These are phyloP conservation scores for Camelina hispida DNA, from an alignment of 345 rosid species.

Conservation along the genomic window DNA sequence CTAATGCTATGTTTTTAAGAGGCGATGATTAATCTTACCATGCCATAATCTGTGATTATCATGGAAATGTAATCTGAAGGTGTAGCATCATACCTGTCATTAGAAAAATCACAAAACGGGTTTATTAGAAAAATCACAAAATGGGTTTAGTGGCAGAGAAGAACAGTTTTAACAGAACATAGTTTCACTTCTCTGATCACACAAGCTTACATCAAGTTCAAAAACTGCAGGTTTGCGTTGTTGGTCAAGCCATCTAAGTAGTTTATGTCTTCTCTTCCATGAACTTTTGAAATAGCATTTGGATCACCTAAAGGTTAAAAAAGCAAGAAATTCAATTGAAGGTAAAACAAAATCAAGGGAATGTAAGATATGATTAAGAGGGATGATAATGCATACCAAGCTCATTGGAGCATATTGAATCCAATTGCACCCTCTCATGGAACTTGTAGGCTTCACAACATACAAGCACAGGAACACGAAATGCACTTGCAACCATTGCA, in stretches of 20 bases:
- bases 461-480: constrained; percentile 80
- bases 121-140: too few species aligned
- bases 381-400: constrained; percentile 63
- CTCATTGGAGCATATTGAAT: constrained; percentile 94
- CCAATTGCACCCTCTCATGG: constrained; percentile 94
- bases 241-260: constrained; percentile 60
- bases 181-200: neutral
- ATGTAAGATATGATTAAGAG: neutral
- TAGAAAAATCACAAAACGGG: constrained; percentile 11
- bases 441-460: constrained; percentile 98
- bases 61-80: constrained; percentile 91
- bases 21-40: constrained; percentile 59
- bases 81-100: constrained; percentile 86
- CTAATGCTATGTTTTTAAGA: neutral
- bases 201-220: constrained; percentile 70
- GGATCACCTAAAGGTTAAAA: constrained; percentile 76
- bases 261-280: constrained; percentile 67
- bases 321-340: constrained; percentile 11
- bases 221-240: constrained; percentile 73
- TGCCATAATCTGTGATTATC: constrained; percentile 94
- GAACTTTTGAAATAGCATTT: constrained; percentile 75
- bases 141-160: constrained; percentile 32
- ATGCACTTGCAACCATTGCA: constrained; percentile 96
- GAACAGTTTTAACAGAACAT: constrained; percentile 7
- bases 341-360: neutral